These are phyloP conservation scores for Eucalyptus tenuipes DNA, from an alignment of 345 rosid genomes.

Conservation along the genomic window DNA sequence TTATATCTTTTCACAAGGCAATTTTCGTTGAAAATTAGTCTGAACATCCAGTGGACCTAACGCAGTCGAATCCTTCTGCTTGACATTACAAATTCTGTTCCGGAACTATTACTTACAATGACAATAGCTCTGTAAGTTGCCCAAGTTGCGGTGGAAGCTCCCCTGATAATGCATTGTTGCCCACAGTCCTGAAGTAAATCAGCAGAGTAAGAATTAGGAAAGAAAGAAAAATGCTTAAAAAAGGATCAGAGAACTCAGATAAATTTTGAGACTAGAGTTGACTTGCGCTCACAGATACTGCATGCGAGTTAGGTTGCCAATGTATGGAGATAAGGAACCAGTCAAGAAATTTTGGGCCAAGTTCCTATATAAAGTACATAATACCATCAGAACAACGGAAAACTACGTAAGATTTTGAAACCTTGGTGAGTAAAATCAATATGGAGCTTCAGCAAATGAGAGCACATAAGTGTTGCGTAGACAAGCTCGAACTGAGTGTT, in stretches of 20 bases:
- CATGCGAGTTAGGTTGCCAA: no score
- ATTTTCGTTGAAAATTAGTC: neutral
- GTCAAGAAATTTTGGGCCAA: slow-evolving; percentile 34
- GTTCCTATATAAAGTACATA: slow-evolving; percentile 10
- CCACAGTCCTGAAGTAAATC: no score
- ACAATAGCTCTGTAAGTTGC: slow-evolving; percentile 27
- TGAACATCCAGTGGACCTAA: neutral
- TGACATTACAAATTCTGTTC: neutral
- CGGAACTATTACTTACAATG: slow-evolving; percentile 23
- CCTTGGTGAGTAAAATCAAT: no score
- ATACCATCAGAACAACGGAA: slow-evolving; percentile 17
- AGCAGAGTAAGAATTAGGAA: no score
- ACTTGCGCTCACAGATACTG: no score
- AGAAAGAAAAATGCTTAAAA: no score
- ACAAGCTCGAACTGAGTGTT: no score
- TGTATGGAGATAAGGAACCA: slow-evolving; percentile 2
- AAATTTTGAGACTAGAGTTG: no score
- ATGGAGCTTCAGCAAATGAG: neutral
- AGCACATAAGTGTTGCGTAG: no score
- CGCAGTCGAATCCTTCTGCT: neutral
- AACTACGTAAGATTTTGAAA: no score
- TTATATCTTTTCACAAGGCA: neutral
- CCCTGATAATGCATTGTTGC: slow-evolving; percentile 18
- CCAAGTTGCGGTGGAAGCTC: neutral
- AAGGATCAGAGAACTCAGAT: no score